phyloP scores from a whole-genome alignment of 2,329 filamentous ascomycete genomes.

The Magnaporthales sp. region DNA sequence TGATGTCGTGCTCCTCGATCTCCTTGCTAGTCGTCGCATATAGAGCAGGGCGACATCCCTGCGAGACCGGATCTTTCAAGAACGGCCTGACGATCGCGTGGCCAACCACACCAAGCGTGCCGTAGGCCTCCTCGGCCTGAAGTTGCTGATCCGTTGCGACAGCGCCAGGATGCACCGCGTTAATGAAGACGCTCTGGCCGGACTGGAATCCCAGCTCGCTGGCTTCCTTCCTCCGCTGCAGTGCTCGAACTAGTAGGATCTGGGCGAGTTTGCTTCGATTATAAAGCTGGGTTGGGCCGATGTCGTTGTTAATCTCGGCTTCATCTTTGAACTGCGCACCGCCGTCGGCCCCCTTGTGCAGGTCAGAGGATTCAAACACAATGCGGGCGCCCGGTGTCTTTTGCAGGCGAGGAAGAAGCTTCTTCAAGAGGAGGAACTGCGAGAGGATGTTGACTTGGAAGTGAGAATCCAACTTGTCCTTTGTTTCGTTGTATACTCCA shows the following conservation, averaged over 20 bases:
- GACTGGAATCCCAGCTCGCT: not conserved
- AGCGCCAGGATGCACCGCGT: conserved; percentile 3
- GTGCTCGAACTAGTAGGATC: not conserved
- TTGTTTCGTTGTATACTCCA: not conserved
- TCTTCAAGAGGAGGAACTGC: not conserved
- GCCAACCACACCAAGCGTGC: not conserved
- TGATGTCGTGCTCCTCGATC: not conserved
- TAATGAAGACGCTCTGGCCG: not conserved
- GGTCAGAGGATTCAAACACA: not conserved
- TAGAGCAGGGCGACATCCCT: not conserved
- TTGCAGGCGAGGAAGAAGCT: not conserved
- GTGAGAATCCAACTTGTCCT: not conserved
- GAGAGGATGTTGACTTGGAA: not conserved
- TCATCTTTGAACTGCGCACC: not conserved
- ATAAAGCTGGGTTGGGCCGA: not conserved
- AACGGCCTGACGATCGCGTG: not conserved
- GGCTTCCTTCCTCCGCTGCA: not conserved
- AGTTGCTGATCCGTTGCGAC: conserved; percentile 1
- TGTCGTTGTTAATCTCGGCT: not conserved
- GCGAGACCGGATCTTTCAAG: conserved; percentile 9
- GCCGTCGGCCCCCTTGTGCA: not conserved
- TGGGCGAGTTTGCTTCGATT: not conserved
- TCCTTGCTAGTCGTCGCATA: not conserved
- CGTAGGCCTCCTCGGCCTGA: conserved; percentile 14
- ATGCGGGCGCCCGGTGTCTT: not conserved